A percentile compares a stretch with the other conserved stretches of the same genome.
Evolutionary conservation across 148 eudicot species (phyloP).

Genomic region (Nepenthes gracilis): DNA sequence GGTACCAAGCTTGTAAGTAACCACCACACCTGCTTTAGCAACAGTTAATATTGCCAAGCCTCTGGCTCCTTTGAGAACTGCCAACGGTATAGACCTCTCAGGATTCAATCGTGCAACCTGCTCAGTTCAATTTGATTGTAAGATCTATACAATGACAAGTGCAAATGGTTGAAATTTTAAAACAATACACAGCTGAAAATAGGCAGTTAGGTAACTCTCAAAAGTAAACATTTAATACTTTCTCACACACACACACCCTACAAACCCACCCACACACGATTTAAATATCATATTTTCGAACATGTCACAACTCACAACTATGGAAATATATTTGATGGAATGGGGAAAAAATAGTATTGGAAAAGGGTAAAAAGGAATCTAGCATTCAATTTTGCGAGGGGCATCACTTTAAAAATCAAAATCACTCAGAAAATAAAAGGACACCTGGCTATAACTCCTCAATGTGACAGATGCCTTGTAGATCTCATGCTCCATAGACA

Average conservation of each 20-base stretch:
- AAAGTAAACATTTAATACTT: no score
- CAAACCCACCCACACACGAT: no score
- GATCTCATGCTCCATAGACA: constrained; percentile 62
- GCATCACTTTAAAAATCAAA: not conserved
- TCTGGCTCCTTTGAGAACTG: constrained; percentile 51
- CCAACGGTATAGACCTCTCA: constrained; percentile 11
- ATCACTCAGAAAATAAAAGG: not conserved
- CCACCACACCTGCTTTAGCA: constrained; percentile 45
- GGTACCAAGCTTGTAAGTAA: constrained; percentile 56
- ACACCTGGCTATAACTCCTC: constrained; percentile 47
- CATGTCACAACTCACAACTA: not conserved
- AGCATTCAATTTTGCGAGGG: not conserved
- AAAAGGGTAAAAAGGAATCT: not conserved
- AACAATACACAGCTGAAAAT: no score
- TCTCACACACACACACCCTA: no score
- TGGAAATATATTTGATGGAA: not conserved
- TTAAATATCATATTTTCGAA: no score
- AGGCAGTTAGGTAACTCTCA: no score
- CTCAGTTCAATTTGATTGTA: constrained; percentile 3
- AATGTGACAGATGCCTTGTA: constrained; percentile 64
- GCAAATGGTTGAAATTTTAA: no score
- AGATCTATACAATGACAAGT: not conserved
- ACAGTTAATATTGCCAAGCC: constrained; percentile 65
- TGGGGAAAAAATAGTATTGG: not conserved
- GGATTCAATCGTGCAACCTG: constrained; percentile 5